Evolutionary conservation across 2,329 filamentous ascomycete genomes (phyloP).

Genomic region (Talaromyces funiculosus): DNA sequence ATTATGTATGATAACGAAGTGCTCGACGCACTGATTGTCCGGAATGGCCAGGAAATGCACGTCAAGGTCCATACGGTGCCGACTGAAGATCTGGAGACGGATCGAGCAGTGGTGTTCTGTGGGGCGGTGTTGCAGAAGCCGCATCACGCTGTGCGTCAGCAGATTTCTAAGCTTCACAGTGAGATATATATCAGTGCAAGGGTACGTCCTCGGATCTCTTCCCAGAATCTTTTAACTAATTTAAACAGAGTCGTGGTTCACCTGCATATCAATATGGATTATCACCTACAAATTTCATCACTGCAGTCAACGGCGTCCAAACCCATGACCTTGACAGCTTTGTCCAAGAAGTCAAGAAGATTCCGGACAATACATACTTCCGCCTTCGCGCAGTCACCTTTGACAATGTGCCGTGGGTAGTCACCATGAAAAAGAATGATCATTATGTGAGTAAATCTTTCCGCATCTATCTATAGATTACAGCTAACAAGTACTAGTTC

Average conservation of each 20-base stretch:
- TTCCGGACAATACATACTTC: conserved; percentile 97
- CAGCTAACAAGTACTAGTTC: conserved; percentile 41
- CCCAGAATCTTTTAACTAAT: neutral
- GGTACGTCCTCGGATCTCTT: conserved; percentile 27
- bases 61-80: conserved; percentile 78
- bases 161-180: conserved; percentile 92
- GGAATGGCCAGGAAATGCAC: conserved; percentile 71
- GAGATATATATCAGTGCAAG: conserved; percentile 93
- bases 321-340: conserved; percentile 80
- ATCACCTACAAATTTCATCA: conserved; percentile 95
- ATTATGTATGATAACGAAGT: conserved; percentile 88
- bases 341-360: conserved; percentile 72
- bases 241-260: conserved; percentile 60
- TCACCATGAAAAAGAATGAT: conserved; percentile 99
- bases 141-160: conserved; percentile 92
- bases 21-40: conserved; percentile 79
- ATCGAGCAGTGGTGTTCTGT: conserved; percentile 88
- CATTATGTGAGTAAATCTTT: conserved; percentile 65
- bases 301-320: conserved; percentile 82
- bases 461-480: neutral
- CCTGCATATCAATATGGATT: conserved; percentile 86
- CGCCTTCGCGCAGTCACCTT: conserved; percentile 95
- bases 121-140: conserved; percentile 88
- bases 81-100: conserved; percentile 85
- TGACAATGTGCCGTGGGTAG: conserved; percentile 98